phyloP scores from a whole-genome alignment of 306 rosid species.

The Dicorynia guianensis region DNA sequence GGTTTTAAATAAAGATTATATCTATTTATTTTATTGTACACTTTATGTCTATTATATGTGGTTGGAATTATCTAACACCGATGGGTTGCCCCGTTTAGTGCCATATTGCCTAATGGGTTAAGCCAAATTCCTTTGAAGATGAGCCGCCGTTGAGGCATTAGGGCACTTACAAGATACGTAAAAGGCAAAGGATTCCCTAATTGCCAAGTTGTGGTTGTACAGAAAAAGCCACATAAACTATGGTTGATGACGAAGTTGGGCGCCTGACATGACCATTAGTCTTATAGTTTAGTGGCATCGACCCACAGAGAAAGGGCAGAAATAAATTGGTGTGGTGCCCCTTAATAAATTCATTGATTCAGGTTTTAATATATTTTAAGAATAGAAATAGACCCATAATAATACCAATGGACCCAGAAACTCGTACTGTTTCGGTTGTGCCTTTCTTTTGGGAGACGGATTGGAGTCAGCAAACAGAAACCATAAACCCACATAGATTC shows the following conservation, averaged over 20 bases:
- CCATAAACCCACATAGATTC: not conserved
- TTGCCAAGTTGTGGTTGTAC: slow-evolving; percentile 22
- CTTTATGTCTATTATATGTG: too few species aligned
- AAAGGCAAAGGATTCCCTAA: slow-evolving; percentile 34
- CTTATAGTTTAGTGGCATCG: slow-evolving; percentile 36
- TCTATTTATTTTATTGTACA: too few species aligned
- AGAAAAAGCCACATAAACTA: slow-evolving; percentile 25
- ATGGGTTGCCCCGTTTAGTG: too few species aligned
- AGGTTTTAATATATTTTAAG: slow-evolving; percentile 28
- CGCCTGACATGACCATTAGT: slow-evolving; percentile 43
- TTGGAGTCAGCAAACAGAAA: slow-evolving; percentile 47
- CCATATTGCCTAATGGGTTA: slow-evolving; percentile 26
- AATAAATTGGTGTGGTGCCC: slow-evolving; percentile 36
- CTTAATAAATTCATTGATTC: slow-evolving; percentile 34
- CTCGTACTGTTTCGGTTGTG: slow-evolving; percentile 27
- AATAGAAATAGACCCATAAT: slow-evolving; percentile 20
- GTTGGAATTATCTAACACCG: too few species aligned
- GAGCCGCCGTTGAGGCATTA: slow-evolving; percentile 1
- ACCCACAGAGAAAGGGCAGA: slow-evolving; percentile 16
- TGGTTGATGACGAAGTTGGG: slow-evolving; percentile 39
- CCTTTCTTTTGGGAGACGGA: slow-evolving; percentile 46
- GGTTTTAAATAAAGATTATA: too few species aligned
- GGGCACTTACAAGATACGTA: not conserved
- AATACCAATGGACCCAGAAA: slow-evolving; percentile 27
- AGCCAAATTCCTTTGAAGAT: slow-evolving; percentile 2